phyloP scores from a whole-genome alignment of 306 rosid species.

The Malus asiatica region DNA sequence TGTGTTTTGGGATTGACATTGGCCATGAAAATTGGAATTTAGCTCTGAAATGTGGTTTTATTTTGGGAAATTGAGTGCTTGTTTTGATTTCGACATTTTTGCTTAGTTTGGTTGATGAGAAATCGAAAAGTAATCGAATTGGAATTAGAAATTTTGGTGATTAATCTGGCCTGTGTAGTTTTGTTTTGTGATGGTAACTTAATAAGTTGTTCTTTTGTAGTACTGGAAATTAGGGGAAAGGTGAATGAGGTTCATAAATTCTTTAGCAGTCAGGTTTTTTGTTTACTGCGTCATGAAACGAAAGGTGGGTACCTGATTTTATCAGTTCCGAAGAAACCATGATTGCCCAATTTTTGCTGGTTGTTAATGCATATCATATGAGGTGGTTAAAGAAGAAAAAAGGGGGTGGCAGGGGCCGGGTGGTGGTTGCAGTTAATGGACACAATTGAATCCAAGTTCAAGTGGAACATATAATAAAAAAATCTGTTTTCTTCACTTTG shows the following conservation, averaged over 20 bases:
- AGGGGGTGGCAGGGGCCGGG: too few species aligned
- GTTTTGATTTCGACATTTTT: background rate
- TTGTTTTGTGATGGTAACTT: background rate
- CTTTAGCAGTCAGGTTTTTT: background rate
- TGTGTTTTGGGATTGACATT: background rate
- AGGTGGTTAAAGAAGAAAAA: background rate
- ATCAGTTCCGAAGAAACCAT: background rate
- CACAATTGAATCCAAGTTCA: background rate
- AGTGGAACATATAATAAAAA: background rate
- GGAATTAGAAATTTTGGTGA: background rate
- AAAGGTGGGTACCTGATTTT: background rate
- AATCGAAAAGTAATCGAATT: background rate
- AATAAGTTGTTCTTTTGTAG: background rate
- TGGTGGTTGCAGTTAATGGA: background rate
- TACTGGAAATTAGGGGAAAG: background rate
- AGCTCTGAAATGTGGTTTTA: background rate
- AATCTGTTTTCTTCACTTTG: background rate
- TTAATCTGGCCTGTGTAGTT: background rate
- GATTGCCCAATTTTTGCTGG: background rate
- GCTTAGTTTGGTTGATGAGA: background rate
- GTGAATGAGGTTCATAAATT: background rate
- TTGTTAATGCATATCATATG: background rate
- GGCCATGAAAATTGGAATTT: background rate
- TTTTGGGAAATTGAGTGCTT: background rate
- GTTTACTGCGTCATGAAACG: background rate